phyloP scores from a whole-genome alignment of 1,284 basidiomycete genomes.

The Coniferiporia sulphurascens region DNA sequence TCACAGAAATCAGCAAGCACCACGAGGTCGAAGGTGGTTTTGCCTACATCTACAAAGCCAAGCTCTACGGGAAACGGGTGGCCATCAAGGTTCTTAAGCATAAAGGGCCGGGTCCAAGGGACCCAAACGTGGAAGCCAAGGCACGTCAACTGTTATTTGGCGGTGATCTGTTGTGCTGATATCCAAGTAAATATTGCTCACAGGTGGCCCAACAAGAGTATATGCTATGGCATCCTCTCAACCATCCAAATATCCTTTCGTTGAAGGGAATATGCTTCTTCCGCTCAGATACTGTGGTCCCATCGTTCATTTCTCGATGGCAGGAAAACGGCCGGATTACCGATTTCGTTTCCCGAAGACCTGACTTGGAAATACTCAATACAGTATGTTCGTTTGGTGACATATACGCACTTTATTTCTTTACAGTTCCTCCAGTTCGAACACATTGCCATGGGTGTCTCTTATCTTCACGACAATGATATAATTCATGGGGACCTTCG shows the following conservation, averaged over 20 bases:
- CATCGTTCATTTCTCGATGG: constrained; percentile 1
- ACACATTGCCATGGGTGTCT: neutral
- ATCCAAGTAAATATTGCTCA: neutral
- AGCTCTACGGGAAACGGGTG: neutral
- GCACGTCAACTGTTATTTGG: neutral
- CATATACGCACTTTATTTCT: neutral
- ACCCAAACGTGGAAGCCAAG: neutral
- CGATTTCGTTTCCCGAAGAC: neutral
- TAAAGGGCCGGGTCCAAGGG: neutral
- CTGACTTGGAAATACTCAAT: neutral
- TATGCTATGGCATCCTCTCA: constrained; percentile 3
- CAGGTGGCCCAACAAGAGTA: neutral
- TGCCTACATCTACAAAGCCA: neutral
- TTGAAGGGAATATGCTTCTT: constrained; percentile 6
- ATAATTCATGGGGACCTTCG: constrained; percentile 13
- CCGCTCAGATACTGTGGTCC: neutral
- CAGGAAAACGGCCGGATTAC: constrained; percentile 9
- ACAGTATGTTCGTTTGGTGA: neutral
- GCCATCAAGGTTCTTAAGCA: neutral
- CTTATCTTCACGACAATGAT: constrained; percentile 11
- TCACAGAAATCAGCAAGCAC: neutral
- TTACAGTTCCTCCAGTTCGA: neutral
- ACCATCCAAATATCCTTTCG: constrained; percentile 9
- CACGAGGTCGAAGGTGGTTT: neutral
- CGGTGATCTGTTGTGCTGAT: neutral